These are phyloP conservation scores for Diversispora eburnea DNA, from an alignment of 192 early-diverging fungal genomes.

Conservation along the genomic window DNA sequence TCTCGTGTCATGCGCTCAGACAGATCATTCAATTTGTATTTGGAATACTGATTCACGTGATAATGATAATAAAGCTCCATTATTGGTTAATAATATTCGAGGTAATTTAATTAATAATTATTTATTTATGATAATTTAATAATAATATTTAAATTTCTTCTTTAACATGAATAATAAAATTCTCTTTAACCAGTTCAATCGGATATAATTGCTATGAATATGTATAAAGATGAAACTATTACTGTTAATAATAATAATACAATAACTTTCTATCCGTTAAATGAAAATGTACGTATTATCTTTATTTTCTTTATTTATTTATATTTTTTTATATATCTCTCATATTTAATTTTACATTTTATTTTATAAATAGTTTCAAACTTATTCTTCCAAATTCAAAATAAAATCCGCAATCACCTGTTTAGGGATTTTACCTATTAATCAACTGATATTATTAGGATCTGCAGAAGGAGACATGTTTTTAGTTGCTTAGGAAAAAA, in stretches of 20 bases:
- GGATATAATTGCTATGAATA: conserved; percentile 53
- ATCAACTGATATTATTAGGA: conserved; percentile 55
- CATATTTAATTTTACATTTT: not conserved
- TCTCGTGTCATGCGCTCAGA: conserved; percentile 51
- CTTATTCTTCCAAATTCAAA: conserved; percentile 60
- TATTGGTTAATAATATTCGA: conserved; percentile 52
- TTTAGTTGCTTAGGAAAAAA: conserved; percentile 43
- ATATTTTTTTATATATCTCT: not conserved
- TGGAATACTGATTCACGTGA: conserved; percentile 48
- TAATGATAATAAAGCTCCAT: not conserved
- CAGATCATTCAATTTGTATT: conserved; percentile 54
- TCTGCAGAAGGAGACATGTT: conserved; percentile 57
- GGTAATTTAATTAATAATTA: conserved; percentile 28
- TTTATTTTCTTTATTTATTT: not conserved
- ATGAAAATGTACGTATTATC: conserved; percentile 50
- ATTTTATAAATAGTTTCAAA: conserved; percentile 39
- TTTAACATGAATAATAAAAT: not conserved
- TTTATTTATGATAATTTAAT: not conserved
- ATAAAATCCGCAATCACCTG: conserved; percentile 53
- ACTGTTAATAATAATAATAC: conserved; percentile 56
- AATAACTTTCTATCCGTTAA: conserved; percentile 56
- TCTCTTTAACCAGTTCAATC: conserved; percentile 22
- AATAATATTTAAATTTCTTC: not conserved
- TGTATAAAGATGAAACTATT: conserved; percentile 60
- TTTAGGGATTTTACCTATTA: conserved; percentile 49